These are phyloP conservation scores for Fagopyrum tataricum DNA, from an alignment of 148 eudicot species.

Conservation along the genomic window DNA sequence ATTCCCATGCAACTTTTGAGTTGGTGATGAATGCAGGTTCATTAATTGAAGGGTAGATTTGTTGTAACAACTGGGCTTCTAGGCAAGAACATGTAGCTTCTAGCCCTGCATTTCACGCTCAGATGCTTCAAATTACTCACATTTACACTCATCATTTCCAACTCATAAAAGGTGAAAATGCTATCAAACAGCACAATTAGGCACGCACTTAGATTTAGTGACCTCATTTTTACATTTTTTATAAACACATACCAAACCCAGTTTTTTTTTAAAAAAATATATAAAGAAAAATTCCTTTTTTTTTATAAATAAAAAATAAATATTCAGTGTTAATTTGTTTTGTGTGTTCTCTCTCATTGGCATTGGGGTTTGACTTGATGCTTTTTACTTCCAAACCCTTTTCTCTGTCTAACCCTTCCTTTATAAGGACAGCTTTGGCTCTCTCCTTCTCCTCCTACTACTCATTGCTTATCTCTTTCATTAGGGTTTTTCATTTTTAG, in stretches of 20 bases:
- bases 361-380: conserved; percentile 9
- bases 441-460: background rate
- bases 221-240: background rate
- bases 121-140: background rate
- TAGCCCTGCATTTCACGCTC: background rate
- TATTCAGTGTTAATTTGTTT: background rate
- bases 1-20: background rate
- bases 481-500: conserved; percentile 6
- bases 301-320: too few species aligned
- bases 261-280: background rate
- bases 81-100: conserved; percentile 2
- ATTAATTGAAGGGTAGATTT: conserved; percentile 11
- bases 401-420: background rate
- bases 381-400: background rate
- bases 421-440: background rate
- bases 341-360: background rate
- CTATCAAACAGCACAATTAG: conserved; percentile 10
- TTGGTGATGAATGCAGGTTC: background rate
- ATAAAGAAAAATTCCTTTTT: background rate
- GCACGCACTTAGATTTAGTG: conserved; percentile 12
- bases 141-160: background rate
- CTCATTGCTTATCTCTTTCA: background rate
- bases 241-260: background rate
- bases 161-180: background rate
- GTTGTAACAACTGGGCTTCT: background rate